Percentiles rank a stretch among this genome's conserved stretches.
Evolutionary conservation across 2,329 filamentous ascomycete genomes (phyloP).

Genomic region (Talaromyces atroroseus): DNA sequence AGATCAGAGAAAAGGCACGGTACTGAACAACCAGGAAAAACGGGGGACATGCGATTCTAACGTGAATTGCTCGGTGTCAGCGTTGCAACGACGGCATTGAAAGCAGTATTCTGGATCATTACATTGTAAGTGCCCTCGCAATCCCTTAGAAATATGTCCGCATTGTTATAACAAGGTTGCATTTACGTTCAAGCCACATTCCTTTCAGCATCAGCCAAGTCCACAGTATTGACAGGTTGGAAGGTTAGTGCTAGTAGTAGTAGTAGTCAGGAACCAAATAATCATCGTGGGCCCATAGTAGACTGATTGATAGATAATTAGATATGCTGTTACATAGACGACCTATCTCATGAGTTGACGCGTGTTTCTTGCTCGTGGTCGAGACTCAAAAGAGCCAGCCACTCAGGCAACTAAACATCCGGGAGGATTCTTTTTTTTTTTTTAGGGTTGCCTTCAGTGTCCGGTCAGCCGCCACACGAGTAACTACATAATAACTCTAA

Average conservation of each 20-base stretch:
- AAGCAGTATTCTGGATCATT: not conserved
- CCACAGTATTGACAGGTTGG: not conserved
- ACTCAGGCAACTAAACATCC: not conserved
- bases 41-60: not conserved
- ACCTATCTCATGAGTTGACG: not conserved
- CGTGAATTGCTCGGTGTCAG: not conserved
- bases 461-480: not conserved
- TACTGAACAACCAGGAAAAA: not conserved
- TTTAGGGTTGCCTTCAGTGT: not conserved
- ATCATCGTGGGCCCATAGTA: not conserved
- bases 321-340: not conserved
- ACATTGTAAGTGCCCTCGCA: not conserved
- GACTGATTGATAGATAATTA: too few relatives aligned
- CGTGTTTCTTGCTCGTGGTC: not conserved
- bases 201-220: not conserved
- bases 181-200: not conserved
- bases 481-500: not conserved
- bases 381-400: not conserved
- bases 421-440: not conserved
- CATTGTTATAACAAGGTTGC: not conserved
- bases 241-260: not conserved
- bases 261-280: not conserved
- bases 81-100: constrained; percentile 1
- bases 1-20: not conserved
- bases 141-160: not conserved